Percentiles rank a stretch among this genome's conserved stretches.
Evolutionary conservation across 2,329 filamentous ascomycete genomes (phyloP).

Genomic region (Diaporthe caulivora): DNA sequence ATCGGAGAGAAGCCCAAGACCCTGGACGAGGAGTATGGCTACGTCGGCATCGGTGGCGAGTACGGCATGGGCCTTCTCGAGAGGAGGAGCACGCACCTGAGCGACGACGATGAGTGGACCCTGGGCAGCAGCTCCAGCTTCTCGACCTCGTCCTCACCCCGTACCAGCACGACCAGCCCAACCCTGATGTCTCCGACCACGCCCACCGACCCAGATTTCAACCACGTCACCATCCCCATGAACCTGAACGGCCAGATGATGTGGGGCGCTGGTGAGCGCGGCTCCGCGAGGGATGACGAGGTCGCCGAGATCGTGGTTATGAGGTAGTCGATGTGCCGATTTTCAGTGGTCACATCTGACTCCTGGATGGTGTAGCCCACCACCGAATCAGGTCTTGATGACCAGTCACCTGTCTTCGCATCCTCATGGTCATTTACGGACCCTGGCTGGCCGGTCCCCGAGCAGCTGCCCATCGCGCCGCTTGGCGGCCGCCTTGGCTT

Average conservation of each 20-base stretch:
- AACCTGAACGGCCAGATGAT: slow-evolving; percentile 39
- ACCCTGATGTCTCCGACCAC: slow-evolving; percentile 64
- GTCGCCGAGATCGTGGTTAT: slow-evolving; percentile 60
- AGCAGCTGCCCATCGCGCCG: slow-evolving; percentile 9
- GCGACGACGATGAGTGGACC: slow-evolving; percentile 89
- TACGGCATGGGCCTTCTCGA: slow-evolving; percentile 62
- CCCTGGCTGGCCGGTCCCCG: slow-evolving; percentile 54
- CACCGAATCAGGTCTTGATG: neutral
- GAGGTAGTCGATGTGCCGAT: slow-evolving; percentile 46
- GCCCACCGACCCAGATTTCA: slow-evolving; percentile 56
- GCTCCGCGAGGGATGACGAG: slow-evolving; percentile 54
- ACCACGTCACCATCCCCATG: slow-evolving; percentile 42
- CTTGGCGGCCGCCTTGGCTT: slow-evolving; percentile 30
- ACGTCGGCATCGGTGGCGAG: slow-evolving; percentile 58
- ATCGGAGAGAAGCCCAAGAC: slow-evolving; percentile 70
- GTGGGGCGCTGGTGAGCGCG: slow-evolving; percentile 54
- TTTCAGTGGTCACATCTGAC: neutral
- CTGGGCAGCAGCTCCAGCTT: slow-evolving; percentile 86
- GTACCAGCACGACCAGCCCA: slow-evolving; percentile 59
- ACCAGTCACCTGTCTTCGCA: neutral
- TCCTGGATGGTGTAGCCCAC: neutral
- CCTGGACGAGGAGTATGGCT: slow-evolving; percentile 60
- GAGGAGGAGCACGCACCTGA: slow-evolving; percentile 47
- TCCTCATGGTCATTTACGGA: neutral
- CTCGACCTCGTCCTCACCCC: slow-evolving; percentile 51